Evolutionary conservation across 208 protist species (phyloP).

Genomic region (Wallacemonas sp.): DNA sequence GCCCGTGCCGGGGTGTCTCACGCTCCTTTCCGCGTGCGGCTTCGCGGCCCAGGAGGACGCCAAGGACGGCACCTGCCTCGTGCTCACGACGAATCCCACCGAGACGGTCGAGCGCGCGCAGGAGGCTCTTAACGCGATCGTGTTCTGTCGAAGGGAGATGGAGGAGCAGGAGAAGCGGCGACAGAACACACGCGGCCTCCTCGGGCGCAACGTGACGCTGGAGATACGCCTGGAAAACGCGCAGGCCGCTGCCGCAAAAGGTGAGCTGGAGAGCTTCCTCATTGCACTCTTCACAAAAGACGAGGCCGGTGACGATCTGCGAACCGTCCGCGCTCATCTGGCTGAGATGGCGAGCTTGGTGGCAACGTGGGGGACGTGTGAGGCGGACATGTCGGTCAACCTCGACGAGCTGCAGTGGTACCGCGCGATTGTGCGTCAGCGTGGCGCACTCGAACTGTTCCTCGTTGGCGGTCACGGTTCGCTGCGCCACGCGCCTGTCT

Average conservation of each 20-base stretch:
- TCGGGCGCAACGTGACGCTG: slow-evolving; percentile 23
- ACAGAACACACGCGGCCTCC: slow-evolving; percentile 1
- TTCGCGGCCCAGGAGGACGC: slow-evolving; percentile 21
- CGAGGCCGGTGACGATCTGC: slow-evolving; percentile 68
- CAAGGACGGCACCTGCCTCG: neutral
- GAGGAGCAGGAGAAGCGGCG: slow-evolving; percentile 25
- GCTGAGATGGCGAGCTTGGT: slow-evolving; percentile 22
- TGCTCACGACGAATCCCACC: neutral
- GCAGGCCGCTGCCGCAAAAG: slow-evolving; percentile 22
- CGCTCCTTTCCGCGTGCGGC: slow-evolving; percentile 45
- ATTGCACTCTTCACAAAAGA: slow-evolving; percentile 50
- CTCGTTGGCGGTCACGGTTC: slow-evolving; percentile 35
- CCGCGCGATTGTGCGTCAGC: slow-evolving; percentile 54
- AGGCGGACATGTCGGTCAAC: slow-evolving; percentile 19
- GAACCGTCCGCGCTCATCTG: slow-evolving; percentile 23
- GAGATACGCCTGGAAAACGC: slow-evolving; percentile 62
- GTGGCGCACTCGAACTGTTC: slow-evolving; percentile 61
- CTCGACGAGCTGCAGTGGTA: slow-evolving; percentile 35
- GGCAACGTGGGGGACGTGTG: neutral
- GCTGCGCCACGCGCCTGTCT: slow-evolving; percentile 10
- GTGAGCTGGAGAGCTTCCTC: slow-evolving; percentile 34
- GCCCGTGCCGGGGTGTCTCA: slow-evolving; percentile 36
- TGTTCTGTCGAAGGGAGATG: neutral
- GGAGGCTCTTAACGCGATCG: neutral
- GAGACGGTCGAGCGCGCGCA: neutral